Conservation (phyloP, 306 rosid species). For the Medicago lupulina region DNA sequence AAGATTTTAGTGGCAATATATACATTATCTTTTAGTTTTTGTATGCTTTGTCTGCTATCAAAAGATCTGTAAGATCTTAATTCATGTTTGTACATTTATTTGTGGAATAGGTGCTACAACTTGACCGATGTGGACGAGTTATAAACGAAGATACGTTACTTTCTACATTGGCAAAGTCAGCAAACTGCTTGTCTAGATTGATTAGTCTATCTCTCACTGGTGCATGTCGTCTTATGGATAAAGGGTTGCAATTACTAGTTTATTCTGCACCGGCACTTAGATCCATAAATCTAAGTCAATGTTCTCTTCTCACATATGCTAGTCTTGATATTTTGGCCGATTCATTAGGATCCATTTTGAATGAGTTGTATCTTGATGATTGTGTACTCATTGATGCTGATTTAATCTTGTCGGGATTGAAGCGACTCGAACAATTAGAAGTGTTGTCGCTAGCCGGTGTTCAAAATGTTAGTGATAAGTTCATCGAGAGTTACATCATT, state of each 20-base stretch:
- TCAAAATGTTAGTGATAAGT: slow-evolving; percentile 55
- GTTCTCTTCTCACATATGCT: slow-evolving; percentile 75
- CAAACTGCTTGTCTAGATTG: slow-evolving; percentile 58
- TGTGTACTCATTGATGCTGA: slow-evolving; percentile 60
- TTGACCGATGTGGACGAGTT: slow-evolving; percentile 85
- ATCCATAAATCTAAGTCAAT: slow-evolving; percentile 84
- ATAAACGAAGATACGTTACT: slow-evolving; percentile 59
- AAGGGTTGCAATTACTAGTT: slow-evolving; percentile 61
- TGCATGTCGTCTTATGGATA: slow-evolving; percentile 81
- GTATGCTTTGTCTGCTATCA: background rate
- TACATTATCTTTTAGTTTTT: no score
- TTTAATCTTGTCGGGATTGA: slow-evolving; percentile 57
- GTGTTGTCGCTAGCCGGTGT: slow-evolving; percentile 75
- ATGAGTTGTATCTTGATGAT: slow-evolving; percentile 77
- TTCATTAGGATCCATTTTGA: slow-evolving; percentile 67
- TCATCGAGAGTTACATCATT: slow-evolving; percentile 55
- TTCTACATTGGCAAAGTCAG: slow-evolving; percentile 55
- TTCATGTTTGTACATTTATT: slow-evolving; percentile 37
- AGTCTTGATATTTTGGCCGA: slow-evolving; percentile 59
- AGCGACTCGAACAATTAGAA: slow-evolving; percentile 65
- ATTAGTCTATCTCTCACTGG: slow-evolving; percentile 73
- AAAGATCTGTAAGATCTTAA: slow-evolving; percentile 3
- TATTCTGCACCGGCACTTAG: slow-evolving; percentile 69
- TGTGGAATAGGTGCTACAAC: slow-evolving; percentile 77
- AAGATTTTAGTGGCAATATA: no score